Conservation (phyloP, 2,329 filamentous ascomycete genomes). For the Aspergillus tubingensis region DNA sequence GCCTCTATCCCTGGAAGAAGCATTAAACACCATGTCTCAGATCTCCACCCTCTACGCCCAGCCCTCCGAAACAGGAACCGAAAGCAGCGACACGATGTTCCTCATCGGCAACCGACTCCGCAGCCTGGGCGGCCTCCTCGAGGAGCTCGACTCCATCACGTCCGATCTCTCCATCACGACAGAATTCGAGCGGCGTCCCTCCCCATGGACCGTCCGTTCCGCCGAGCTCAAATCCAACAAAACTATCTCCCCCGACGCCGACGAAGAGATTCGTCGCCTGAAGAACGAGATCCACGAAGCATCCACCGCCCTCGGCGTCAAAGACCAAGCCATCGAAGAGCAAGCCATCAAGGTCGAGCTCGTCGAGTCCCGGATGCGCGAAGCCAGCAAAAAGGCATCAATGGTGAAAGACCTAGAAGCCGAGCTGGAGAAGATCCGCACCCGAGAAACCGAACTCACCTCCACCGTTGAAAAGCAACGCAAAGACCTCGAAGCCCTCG, state of each 20-base stretch:
- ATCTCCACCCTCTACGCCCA: conserved; percentile 29
- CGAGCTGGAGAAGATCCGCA: conserved; percentile 43
- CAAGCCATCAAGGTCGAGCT: conserved; percentile 90
- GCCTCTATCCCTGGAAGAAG: conserved; percentile 66
- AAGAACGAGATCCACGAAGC: conserved; percentile 79
- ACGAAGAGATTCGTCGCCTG: conserved; percentile 78
- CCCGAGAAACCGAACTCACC: conserved; percentile 36
- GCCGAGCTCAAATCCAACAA: conserved; percentile 81
- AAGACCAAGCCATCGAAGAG: conserved; percentile 82
- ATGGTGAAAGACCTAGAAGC: conserved; percentile 47
- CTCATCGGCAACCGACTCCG: conserved; percentile 69
- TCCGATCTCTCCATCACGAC: conserved; percentile 70
- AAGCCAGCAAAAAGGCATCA: conserved; percentile 73
- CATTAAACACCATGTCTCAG: conserved; percentile 60
- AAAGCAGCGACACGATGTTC: conserved; percentile 63
- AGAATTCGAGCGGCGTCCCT: conserved; percentile 73
- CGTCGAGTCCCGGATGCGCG: conserved; percentile 81
- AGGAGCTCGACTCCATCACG: conserved; percentile 70
- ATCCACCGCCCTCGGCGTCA: conserved; percentile 68
- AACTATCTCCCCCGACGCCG: conserved; percentile 75
- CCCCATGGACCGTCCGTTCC: conserved; percentile 82
- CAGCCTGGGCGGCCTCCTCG: conserved; percentile 62
- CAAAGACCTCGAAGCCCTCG: conserved; percentile 39
- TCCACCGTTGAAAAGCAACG: conserved; percentile 38
- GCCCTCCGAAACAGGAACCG: conserved; percentile 28